phyloP scores from a whole-genome alignment of 441 rosid genomes.

The Syzygium malaccense region DNA sequence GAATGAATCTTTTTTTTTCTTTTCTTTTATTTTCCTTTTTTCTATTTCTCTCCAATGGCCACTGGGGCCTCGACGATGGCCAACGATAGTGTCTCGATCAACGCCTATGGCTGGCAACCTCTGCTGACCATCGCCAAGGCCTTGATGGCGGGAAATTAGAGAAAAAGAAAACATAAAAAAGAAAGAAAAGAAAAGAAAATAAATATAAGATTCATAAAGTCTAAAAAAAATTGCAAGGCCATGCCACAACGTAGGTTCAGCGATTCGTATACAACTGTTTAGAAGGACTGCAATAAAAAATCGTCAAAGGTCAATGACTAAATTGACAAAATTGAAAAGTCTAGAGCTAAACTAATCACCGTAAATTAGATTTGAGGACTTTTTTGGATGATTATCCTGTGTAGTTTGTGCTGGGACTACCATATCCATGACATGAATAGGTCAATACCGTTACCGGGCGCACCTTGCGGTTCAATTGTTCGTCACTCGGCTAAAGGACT shows the following conservation, averaged over 20 bases:
- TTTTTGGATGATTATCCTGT: not conserved
- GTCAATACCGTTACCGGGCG: not conserved
- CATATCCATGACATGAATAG: not conserved
- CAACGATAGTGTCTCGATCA: not conserved
- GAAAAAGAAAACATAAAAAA: not conserved
- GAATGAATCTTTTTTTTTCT: not conserved
- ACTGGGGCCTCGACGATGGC: not conserved
- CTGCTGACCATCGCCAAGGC: not conserved
- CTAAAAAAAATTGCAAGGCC: not conserved
- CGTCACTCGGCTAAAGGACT: not conserved
- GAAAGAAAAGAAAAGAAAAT: not conserved
- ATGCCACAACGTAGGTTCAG: rapidly evolving
- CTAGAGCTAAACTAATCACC: rapidly evolving
- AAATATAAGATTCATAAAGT: not conserved
- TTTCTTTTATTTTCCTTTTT: not conserved
- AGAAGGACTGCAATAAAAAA: rapidly evolving
- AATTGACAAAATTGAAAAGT: not conserved
- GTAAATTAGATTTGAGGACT: not conserved
- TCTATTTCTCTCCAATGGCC: rapidly evolving
- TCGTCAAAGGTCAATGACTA: rapidly evolving
- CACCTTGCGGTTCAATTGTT: not conserved
- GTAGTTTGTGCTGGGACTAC: not conserved
- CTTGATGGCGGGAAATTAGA: not conserved
- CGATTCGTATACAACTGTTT: not conserved
- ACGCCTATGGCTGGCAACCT: not conserved